Evolutionary conservation across 2,329 filamentous ascomycete genomes (phyloP), one percentile per base, ranked within the genome.

Genomic region (Trichoderma afroharzianum): DNA sequence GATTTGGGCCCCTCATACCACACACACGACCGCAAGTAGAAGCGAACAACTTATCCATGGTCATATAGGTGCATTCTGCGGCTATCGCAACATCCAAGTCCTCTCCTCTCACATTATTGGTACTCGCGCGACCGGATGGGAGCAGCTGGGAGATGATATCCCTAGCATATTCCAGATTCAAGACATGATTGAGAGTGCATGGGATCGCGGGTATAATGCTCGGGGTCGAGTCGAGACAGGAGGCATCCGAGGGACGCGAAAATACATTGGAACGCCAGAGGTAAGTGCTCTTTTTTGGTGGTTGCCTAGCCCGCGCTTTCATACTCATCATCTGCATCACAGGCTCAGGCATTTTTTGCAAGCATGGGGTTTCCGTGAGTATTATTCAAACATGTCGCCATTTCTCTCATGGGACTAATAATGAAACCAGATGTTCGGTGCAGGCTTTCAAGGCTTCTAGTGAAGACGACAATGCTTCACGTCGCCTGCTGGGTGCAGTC

Each of bases 1-100:
- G 79, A 36, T 75, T 59, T 3, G 11, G 30, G 15, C 64, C 12
- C 30, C 21, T n/a, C 4, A 47, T 39, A 14, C n/a, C n/a, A 43
- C 11, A 28, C 18, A 43, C 0, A 4, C 14, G 24, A 43, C 11
- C 21, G 4, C 12, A 57, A n/a, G 50, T 32, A 32, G 21, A 18
- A 33, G 15, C 14, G 9, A 26, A n/a, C 64, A 59, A 26, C 64
- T 68, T n/a, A 68, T 14, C n/a, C 7, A 18, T 36, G 4, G 12
- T 62, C 14, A 6, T 30, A 3, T 26, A 88, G 94, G 94, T 26
- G 93, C 94, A 6, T 98, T 98, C 79, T 98, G 95, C 79, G 95
- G 95, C 4, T 98, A 98, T 79, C 88, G 95, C 53, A 98, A 97
- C 78, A 97, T 97, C 36, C 96, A 98, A 79, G 97, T 97, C 90